A percentile compares a stretch with the other conserved stretches of the same genome.
These are phyloP conservation scores for Aaosphaeria pasadenensis DNA, from an alignment of 2,329 filamentous ascomycete species.

Conservation along the genomic window DNA sequence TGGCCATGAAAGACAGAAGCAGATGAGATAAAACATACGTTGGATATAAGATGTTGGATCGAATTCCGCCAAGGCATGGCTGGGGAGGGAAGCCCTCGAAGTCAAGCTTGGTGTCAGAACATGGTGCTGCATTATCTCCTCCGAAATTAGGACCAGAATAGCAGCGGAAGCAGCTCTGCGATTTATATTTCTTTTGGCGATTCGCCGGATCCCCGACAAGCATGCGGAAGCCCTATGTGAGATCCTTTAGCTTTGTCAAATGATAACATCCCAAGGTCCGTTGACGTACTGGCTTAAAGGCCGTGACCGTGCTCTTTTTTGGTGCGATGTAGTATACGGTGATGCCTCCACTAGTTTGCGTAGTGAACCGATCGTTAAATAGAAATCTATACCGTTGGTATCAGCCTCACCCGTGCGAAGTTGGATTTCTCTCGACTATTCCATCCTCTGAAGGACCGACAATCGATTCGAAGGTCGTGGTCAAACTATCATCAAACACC, in stretches of 20 bases:
- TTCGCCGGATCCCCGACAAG: slow-evolving; percentile 40
- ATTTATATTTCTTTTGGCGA: slow-evolving; percentile 17
- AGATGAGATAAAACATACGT: slow-evolving; percentile 9
- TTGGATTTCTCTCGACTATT: background rate
- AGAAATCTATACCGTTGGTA: slow-evolving; percentile 15
- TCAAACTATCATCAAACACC: background rate
- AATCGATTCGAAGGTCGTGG: background rate
- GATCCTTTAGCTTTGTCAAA: background rate
- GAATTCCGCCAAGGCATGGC: slow-evolving; percentile 24
- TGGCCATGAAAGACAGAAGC: background rate
- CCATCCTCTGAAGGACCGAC: background rate
- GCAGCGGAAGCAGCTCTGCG: slow-evolving; percentile 46
- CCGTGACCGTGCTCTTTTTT: slow-evolving; percentile 5
- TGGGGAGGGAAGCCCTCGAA: slow-evolving; percentile 16
- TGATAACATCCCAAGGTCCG: background rate
- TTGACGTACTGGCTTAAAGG: slow-evolving; percentile 7
- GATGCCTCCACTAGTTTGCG: slow-evolving; percentile 5
- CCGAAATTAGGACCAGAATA: slow-evolving; percentile 44
- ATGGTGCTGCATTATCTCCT: slow-evolving; percentile 40
- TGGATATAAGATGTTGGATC: slow-evolving; percentile 27
- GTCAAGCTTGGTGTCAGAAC: slow-evolving; percentile 20
- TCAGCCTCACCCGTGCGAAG: slow-evolving; percentile 13
- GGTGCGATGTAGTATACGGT: slow-evolving; percentile 7
- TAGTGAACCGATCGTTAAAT: slow-evolving; percentile 10
- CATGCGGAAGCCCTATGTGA: slow-evolving; percentile 44